Base-by-base conservation (phyloP, 345 rosid species). In the Punica granatum region DNA sequence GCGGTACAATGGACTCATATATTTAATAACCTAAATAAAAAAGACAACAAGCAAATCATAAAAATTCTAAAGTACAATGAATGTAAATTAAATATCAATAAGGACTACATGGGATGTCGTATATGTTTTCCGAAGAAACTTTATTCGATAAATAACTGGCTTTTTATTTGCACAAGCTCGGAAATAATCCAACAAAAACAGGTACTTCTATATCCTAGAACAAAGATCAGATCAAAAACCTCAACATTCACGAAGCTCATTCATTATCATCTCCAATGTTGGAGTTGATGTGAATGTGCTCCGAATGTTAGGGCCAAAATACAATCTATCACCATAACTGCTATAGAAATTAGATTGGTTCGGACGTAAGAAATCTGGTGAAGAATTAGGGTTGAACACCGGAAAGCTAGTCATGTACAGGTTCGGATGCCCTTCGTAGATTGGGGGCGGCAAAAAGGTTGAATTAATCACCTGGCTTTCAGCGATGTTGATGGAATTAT, bases 401-500 rank as follows among this genome's bases (percentile, higher is more conserved):
- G 88, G 88, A 26, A 78, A 69, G 19, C 73, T 79, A 4, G 87
- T 68, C 65, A 86, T 64, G 33, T 76, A 86, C 30, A 73, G 81
- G 67, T 75, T 67, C 2, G 75, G 68, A 13, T 65, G 79, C 25
- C 82, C 73, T 28, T 87, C 86, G 30, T 70, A 70, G 14, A 80
- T 73, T 0, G 82, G 79, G 33, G 77, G 76, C 30, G 61, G 64
- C 11, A 77, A 76, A 49, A 79, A 80, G 18, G 94, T 87, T 67
- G 70, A 67, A 23, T 21, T 31, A 54, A 82, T 83, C 9, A 84
- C 87, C 36, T 83, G 96, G 30, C 60, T 21, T 26, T 76, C 82
- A 9, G 73, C 78, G 28, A 61, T 79, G 65, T 64, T 77, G 31
- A 84, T 81, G 25, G 77, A 36, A 64, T 74, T 74, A 72, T 81